Evolutionary conservation across 805 yeast species (phyloP).

Genomic region (Ogataea glucozyma): DNA sequence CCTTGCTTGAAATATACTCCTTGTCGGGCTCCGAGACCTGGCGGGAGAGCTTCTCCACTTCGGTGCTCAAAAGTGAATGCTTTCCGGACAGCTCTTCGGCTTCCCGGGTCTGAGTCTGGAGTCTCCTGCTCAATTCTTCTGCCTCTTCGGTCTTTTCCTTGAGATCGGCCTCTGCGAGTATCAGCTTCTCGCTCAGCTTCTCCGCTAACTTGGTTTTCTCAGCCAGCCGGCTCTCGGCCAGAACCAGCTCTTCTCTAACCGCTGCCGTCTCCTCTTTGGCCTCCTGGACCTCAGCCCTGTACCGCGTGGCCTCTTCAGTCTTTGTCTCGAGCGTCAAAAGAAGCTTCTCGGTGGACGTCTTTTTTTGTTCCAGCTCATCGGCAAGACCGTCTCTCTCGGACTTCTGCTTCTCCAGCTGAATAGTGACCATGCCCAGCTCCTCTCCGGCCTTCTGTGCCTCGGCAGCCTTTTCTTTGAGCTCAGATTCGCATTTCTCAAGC

Average conservation of each 20-base stretch:
- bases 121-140: conserved; percentile 1
- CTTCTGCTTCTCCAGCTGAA: not conserved
- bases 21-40: conserved; percentile 33
- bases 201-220: no score
- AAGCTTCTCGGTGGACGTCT: no score
- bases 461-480: not conserved
- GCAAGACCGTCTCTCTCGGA: not conserved
- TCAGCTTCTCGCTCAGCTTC: no score
- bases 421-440: no score
- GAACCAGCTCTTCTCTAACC: no score
- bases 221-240: no score
- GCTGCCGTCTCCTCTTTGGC: no score
- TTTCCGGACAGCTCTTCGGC: not conserved
- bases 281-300: no score
- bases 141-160: not conserved
- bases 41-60: conserved; percentile 12
- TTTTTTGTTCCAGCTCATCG: not conserved
- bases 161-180: not conserved
- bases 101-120: not conserved
- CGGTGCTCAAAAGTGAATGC: conserved; percentile 2
- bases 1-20: conserved; percentile 31
- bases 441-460: not conserved
- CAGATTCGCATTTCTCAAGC: no score
- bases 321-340: no score
- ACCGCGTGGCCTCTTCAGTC: no score